Percentiles rank a stretch among this genome's conserved stretches.
Conservation (phyloP, 2,329 filamentous ascomycete genomes). For the Penicillium hesseltinei region DNA sequence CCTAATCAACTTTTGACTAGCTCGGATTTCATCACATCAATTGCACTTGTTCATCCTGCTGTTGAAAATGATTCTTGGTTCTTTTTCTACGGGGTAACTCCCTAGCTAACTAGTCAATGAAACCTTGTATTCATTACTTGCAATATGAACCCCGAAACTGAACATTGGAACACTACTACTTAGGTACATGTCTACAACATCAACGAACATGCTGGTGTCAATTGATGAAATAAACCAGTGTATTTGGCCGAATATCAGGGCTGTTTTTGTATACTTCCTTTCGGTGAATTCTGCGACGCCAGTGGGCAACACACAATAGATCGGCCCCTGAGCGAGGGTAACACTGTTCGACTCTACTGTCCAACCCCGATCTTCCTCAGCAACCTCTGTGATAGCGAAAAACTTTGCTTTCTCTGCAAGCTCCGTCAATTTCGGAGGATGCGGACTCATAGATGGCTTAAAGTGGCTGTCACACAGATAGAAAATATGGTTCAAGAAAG, state of each 20-base stretch:
- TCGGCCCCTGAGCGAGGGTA: not conserved
- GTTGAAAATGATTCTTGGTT: not conserved
- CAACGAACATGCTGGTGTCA: not conserved
- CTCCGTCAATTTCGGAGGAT: not conserved
- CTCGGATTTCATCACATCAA: not conserved
- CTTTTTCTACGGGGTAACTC: too few relatives aligned
- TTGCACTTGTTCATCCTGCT: not conserved
- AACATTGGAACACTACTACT: not conserved
- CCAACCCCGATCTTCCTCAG: not conserved
- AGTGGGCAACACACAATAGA: not conserved
- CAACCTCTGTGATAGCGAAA: not conserved
- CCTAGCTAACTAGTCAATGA: too few relatives aligned
- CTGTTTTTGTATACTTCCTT: not conserved
- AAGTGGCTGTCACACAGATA: not conserved
- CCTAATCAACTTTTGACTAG: slow-evolving; percentile 3
- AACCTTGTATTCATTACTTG: not conserved
- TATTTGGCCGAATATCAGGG: not conserved
- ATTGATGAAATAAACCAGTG: not conserved
- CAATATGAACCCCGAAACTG: not conserved
- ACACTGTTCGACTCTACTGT: not conserved
- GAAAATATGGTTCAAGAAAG: not conserved
- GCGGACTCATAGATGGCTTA: not conserved
- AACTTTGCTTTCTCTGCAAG: not conserved
- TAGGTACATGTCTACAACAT: not conserved
- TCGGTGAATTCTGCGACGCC: not conserved